Conservation (phyloP, 345 rosid genomes). For the Eutrema heterophyllum region DNA sequence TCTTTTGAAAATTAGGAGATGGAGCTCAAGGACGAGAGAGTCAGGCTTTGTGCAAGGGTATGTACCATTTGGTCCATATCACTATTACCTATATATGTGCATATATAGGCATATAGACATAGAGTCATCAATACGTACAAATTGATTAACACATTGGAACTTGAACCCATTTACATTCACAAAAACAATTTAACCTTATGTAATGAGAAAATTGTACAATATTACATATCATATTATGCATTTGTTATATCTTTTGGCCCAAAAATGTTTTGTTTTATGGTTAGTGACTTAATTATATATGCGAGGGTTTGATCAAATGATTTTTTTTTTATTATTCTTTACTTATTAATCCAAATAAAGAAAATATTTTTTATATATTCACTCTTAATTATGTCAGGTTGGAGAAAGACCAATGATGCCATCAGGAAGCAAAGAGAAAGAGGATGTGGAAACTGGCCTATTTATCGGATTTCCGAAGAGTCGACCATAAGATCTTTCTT, state of each 20-base stretch:
- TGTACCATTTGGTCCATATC: neutral
- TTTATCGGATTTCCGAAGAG: conserved; percentile 39
- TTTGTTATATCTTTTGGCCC: neutral
- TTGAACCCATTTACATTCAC: neutral
- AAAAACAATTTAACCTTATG: neutral
- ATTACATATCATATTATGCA: neutral
- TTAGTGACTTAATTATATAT: neutral
- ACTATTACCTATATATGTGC: neutral
- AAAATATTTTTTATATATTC: neutral
- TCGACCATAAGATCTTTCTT: neutral
- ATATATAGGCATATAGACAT: neutral
- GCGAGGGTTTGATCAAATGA: neutral
- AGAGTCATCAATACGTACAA: neutral
- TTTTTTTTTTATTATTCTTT: neutral
- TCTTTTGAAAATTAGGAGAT: conserved; percentile 37
- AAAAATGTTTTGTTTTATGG: neutral
- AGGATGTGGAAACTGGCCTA: conserved; percentile 47
- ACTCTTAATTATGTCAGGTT: neutral
- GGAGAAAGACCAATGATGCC: neutral
- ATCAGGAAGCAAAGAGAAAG: neutral
- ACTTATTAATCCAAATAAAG: neutral
- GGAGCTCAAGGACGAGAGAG: conserved; percentile 44
- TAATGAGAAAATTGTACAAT: neutral
- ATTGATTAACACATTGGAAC: neutral
- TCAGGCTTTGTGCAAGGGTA: conserved; percentile 41